Evolutionary conservation across 2,329 filamentous ascomycete genomes (phyloP).

Genomic region (Exophiala sideris): DNA sequence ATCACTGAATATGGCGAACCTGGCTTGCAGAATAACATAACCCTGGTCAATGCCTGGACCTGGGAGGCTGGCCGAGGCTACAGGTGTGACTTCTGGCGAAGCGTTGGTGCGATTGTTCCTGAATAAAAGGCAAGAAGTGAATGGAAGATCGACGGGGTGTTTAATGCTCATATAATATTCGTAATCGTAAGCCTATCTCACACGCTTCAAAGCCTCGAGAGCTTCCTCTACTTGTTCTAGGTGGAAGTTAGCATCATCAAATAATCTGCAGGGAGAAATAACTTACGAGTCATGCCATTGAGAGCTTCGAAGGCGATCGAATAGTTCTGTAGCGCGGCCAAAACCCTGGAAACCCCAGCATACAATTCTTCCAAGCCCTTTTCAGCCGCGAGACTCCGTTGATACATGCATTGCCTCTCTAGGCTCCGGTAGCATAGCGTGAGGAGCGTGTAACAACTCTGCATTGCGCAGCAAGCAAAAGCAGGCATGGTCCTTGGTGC

Average conservation of each 20-base stretch:
- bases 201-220: constrained; percentile 3
- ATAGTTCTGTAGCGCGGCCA: constrained; percentile 10
- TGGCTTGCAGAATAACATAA: constrained; percentile 40
- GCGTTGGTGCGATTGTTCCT: constrained; percentile 23
- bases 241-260: not conserved
- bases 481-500: constrained; percentile 9
- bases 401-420: constrained; percentile 2
- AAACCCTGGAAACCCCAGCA: constrained; percentile 4
- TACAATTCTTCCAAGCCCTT: constrained; percentile 10
- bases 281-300: constrained; percentile 9
- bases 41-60: constrained; percentile 41
- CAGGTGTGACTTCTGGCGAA: constrained; percentile 48
- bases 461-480: constrained; percentile 15
- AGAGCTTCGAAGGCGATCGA: constrained; percentile 11
- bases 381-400: not conserved
- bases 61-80: constrained; percentile 50
- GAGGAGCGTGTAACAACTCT: constrained; percentile 10
- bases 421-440: constrained; percentile 10
- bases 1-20: constrained; percentile 31
- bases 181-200: not conserved
- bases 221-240: constrained; percentile 8
- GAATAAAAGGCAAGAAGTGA: constrained; percentile 3
- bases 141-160: not conserved
- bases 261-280: not conserved
- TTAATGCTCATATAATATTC: not conserved